These are phyloP conservation scores for Apostasia ramifera DNA, from an alignment of 106 monocot genomes.

Conservation along the genomic window DNA sequence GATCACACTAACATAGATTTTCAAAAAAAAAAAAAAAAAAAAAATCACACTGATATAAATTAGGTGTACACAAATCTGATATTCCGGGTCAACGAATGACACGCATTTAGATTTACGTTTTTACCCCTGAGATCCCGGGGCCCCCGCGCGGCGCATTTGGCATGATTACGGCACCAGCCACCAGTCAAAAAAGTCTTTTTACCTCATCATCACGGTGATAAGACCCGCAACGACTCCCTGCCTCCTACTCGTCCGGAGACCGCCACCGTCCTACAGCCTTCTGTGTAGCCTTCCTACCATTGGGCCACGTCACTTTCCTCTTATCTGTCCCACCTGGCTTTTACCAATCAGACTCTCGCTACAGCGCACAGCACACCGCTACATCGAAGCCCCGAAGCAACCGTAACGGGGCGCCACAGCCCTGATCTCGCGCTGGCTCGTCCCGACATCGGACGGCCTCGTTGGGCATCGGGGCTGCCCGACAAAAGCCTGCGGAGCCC, in stretches of 20 bases:
- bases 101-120: too few relatives aligned
- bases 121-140: too few relatives aligned
- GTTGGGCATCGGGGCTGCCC: neutral
- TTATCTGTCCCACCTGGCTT: neutral
- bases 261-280: neutral
- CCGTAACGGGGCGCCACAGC: neutral
- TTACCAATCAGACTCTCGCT: neutral
- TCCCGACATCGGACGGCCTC: neutral
- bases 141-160: too few relatives aligned
- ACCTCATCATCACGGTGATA: neutral
- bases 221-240: neutral
- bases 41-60: too few relatives aligned
- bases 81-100: too few relatives aligned
- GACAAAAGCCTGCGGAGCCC: constrained; percentile 1
- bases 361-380: neutral
- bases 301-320: neutral
- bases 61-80: too few relatives aligned
- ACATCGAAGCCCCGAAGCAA: neutral
- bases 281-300: neutral
- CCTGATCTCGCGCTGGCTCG: neutral
- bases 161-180: too few relatives aligned
- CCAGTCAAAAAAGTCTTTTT: neutral
- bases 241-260: too few relatives aligned
- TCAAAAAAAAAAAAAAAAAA: too few relatives aligned
- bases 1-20: too few relatives aligned